Percentiles rank a stretch among this genome's conserved stretches.
These are phyloP conservation scores for Myxozyma geophila DNA, from an alignment of 805 yeast species.

Conservation along the genomic window DNA sequence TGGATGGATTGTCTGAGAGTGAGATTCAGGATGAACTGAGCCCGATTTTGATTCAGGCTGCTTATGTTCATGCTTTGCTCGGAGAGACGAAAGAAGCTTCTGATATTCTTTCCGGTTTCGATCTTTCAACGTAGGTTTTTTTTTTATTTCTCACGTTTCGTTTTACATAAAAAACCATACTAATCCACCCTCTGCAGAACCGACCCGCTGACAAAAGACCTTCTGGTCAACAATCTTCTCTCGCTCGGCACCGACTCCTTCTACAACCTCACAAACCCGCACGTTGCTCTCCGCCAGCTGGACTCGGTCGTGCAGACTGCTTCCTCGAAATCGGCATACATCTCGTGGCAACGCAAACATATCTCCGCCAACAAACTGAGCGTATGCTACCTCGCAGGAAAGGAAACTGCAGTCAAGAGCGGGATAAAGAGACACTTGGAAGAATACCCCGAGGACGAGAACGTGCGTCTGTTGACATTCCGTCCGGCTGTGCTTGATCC, in stretches of 20 bases:
- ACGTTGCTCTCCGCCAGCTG: constrained; percentile 23
- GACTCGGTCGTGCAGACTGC: constrained; percentile 20
- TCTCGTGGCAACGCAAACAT: constrained; percentile 18
- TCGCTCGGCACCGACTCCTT: constrained; percentile 4
- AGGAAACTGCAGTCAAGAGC: constrained; percentile 26
- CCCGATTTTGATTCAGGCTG: constrained; percentile 64
- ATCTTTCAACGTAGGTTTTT: constrained; percentile 23
- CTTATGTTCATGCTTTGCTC: constrained; percentile 54
- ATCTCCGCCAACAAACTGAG: constrained; percentile 25
- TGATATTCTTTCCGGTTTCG: constrained; percentile 47
- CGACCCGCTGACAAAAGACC: constrained; percentile 36
- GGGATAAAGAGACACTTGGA: constrained; percentile 31
- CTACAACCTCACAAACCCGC: constrained; percentile 25
- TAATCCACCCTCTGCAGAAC: not conserved
- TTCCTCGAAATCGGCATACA: constrained; percentile 15
- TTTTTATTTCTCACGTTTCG: not conserved
- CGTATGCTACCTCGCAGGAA: constrained; percentile 30
- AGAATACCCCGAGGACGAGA: constrained; percentile 29
- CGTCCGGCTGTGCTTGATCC: constrained; percentile 32
- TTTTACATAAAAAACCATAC: not conserved
- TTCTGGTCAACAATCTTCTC: constrained; percentile 45
- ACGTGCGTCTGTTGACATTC: constrained; percentile 20
- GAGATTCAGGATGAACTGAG: constrained; percentile 57
- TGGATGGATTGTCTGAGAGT: constrained; percentile 48
- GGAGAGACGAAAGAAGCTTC: constrained; percentile 49